phyloP scores from a whole-genome alignment of 2,329 filamentous ascomycete species.

The Escovopsis sp. region DNA sequence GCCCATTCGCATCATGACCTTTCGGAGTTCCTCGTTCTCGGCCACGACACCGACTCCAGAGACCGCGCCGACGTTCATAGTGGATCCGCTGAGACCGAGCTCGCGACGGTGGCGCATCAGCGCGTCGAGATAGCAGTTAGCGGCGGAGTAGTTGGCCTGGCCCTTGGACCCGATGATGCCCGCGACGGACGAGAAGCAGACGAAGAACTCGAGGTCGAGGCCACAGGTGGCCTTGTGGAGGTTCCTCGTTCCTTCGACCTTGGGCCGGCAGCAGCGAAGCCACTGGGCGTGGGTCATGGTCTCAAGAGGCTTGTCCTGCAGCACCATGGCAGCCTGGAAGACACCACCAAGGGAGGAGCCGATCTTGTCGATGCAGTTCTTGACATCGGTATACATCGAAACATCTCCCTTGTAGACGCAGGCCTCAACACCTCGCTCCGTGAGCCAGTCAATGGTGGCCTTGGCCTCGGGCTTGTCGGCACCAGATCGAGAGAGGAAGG shows the following conservation, averaged over 20 bases:
- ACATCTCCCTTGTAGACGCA: slow-evolving; percentile 17
- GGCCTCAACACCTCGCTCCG: slow-evolving; percentile 4
- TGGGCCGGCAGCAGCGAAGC: slow-evolving; percentile 13
- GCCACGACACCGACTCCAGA: slow-evolving; percentile 8
- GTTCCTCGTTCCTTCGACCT: slow-evolving; percentile 19
- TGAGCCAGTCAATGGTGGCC: slow-evolving; percentile 8
- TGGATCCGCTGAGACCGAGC: slow-evolving; percentile 15
- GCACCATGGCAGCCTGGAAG: slow-evolving; percentile 25
- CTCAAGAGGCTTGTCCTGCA: slow-evolving; percentile 9
- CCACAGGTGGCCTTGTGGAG: slow-evolving; percentile 14
- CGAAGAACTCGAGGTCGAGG: slow-evolving; percentile 16
- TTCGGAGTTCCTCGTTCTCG: slow-evolving; percentile 6
- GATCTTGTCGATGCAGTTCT: slow-evolving; percentile 8
- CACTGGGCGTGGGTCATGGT: slow-evolving; percentile 14
- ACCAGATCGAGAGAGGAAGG: slow-evolving; percentile 15
- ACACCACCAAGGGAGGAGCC: slow-evolving; percentile 20
- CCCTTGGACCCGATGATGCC: slow-evolving; percentile 13
- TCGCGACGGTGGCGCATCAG: slow-evolving; percentile 16
- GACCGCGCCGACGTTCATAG: slow-evolving; percentile 21
- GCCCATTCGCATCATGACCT: slow-evolving; percentile 7
- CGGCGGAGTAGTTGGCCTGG: slow-evolving; percentile 22
- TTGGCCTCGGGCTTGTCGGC: slow-evolving; percentile 6
- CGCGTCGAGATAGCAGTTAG: slow-evolving; percentile 19
- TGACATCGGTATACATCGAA: slow-evolving; percentile 11
- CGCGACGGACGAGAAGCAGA: slow-evolving; percentile 13